These are phyloP conservation scores for Puya raimondii DNA, from an alignment of 176 grass and related monocot genomes.

Conservation along the genomic window DNA sequence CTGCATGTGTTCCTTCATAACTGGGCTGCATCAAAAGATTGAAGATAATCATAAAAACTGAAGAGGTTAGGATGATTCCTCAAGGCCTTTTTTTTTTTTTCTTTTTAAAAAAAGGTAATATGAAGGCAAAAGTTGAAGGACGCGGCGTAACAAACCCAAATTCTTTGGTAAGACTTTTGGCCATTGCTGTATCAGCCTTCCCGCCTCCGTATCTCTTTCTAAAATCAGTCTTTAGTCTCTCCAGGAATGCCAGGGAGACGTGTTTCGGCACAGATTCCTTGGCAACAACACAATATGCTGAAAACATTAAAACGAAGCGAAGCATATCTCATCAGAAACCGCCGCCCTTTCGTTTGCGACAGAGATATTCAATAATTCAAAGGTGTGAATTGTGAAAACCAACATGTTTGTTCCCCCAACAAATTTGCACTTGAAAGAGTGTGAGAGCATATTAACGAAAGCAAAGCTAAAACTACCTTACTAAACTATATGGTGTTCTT, in stretches of 20 bases:
- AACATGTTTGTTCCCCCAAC: too few species aligned
- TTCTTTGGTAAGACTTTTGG: constrained; percentile 94
- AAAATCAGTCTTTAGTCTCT: constrained; percentile 81
- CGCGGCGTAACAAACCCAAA: constrained; percentile 41
- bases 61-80: neutral
- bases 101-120: too few species aligned
- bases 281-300: constrained; percentile 79
- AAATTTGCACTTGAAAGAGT: too few species aligned
- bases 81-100: too few species aligned
- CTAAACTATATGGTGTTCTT: too few species aligned
- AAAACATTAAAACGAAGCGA: constrained; percentile 23
- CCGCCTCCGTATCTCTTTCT: constrained; percentile 88
- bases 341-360: neutral
- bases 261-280: constrained; percentile 80
- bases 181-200: constrained; percentile 85
- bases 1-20: constrained; percentile 90
- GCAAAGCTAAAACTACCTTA: too few species aligned
- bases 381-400: too few species aligned
- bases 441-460: too few species aligned
- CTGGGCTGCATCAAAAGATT: constrained; percentile 44
- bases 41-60: constrained; percentile 8
- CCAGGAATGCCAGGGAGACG: constrained; percentile 74
- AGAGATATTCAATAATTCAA: too few species aligned
- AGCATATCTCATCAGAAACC: neutral
- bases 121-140: neutral